Evolutionary conservation across 345 rosid species (phyloP).

Genomic region (Arabidopsis suecica): DNA sequence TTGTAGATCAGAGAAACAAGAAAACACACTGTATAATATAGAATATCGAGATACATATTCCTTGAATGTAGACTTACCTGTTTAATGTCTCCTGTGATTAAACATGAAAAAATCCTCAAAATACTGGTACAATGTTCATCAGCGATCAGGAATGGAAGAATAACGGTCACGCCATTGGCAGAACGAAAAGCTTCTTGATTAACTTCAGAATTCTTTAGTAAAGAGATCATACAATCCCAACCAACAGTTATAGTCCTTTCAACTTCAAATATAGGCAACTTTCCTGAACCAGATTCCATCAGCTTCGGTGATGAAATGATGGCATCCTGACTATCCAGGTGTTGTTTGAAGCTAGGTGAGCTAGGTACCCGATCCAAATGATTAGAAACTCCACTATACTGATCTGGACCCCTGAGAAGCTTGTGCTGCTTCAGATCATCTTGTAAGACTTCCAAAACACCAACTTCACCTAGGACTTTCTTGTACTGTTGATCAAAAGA

Average conservation of each 20-base stretch:
- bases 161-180: conserved; percentile 71
- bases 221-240: conserved; percentile 93
- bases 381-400: conserved; percentile 47
- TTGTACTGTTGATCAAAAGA: conserved; percentile 96
- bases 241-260: conserved; percentile 76
- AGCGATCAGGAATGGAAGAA: conserved; percentile 85
- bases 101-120: conserved; percentile 81
- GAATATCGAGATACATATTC: conserved; percentile 7
- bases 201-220: conserved; percentile 84
- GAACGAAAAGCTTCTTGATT: conserved; percentile 82
- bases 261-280: conserved; percentile 76
- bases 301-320: conserved; percentile 89
- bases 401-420: conserved; percentile 73
- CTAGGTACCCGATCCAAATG: conserved; percentile 66
- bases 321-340: conserved; percentile 73
- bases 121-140: conserved; percentile 81
- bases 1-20: conserved; percentile 29
- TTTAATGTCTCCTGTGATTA: conserved; percentile 78
- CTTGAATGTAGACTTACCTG: conserved; percentile 58
- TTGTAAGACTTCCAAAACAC: conserved; percentile 82
- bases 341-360: conserved; percentile 81
- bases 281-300: conserved; percentile 74
- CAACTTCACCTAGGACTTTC: conserved; percentile 93
- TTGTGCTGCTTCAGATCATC: conserved; percentile 94
- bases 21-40: conserved; percentile 5